Conservation (phyloP, 2,329 filamentous ascomycete genomes). For the Basipetospora chlamydospora region DNA sequence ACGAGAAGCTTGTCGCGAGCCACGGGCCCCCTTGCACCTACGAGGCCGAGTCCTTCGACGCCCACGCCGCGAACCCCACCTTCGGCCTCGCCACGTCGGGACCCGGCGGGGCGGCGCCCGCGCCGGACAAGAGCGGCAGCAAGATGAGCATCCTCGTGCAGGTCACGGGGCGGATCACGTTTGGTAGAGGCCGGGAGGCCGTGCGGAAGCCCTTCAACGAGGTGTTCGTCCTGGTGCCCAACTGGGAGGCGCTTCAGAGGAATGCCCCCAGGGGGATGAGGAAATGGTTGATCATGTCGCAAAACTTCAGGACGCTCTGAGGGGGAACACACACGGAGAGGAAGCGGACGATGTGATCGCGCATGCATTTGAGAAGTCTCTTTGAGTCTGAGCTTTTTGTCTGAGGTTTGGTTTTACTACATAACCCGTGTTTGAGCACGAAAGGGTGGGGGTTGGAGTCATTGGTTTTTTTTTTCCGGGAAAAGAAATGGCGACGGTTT, state of each 20-base stretch:
- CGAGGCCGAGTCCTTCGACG: slow-evolving; percentile 63
- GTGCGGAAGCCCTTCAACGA: slow-evolving; percentile 63
- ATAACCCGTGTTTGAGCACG: too few relatives aligned
- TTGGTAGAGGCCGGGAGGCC: slow-evolving; percentile 47
- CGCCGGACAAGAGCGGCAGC: slow-evolving; percentile 33
- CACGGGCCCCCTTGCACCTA: slow-evolving; percentile 47
- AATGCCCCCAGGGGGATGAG: slow-evolving; percentile 38
- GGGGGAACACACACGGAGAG: slow-evolving; percentile 15
- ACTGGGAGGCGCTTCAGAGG: slow-evolving; percentile 42
- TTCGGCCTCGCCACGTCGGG: slow-evolving; percentile 44
- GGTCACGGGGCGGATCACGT: slow-evolving; percentile 57
- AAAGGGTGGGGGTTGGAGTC: too few relatives aligned
- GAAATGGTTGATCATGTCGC: slow-evolving; percentile 54
- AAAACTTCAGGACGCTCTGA: slow-evolving; percentile 48
- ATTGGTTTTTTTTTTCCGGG: too few relatives aligned
- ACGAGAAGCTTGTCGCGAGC: slow-evolving; percentile 53
- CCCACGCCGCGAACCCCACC: slow-evolving; percentile 60
- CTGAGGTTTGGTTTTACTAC: too few relatives aligned
- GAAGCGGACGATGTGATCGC: too few relatives aligned
- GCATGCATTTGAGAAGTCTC: too few relatives aligned
- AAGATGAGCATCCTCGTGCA: slow-evolving; percentile 59
- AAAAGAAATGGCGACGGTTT: too few relatives aligned
- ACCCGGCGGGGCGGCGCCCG: slow-evolving; percentile 22
- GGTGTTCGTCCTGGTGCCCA: slow-evolving; percentile 67
- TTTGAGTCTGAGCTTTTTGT: too few relatives aligned